phyloP scores from a whole-genome alignment of 208 protist genomes.

The Porcisia deanei region DNA sequence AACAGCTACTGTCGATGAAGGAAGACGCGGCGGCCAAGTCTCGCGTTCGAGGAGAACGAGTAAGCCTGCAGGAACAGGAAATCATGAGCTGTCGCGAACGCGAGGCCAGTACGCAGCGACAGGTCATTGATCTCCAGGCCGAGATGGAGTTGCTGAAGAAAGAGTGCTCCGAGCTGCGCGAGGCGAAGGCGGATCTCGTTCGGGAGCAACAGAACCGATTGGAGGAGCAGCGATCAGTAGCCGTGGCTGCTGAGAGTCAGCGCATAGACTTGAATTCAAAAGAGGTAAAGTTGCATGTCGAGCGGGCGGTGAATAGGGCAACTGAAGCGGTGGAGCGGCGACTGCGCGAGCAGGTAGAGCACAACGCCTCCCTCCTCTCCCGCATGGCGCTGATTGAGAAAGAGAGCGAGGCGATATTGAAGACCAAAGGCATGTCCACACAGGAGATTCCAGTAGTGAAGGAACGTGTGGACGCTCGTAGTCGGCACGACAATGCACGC shows the following conservation, averaged over 20 bases:
- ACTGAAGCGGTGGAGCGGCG: conserved; percentile 39
- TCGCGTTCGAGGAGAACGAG: neutral
- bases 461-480: conserved; percentile 34
- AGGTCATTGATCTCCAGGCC: conserved; percentile 20
- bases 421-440: conserved; percentile 25
- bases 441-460: conserved; percentile 29
- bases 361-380: conserved; percentile 46
- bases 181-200: conserved; percentile 1
- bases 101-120: conserved; percentile 23
- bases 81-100: conserved; percentile 18
- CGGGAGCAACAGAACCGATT: conserved; percentile 7
- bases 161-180: conserved; percentile 26
- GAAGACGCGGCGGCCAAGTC: conserved; percentile 29
- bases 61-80: conserved; percentile 30
- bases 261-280: conserved; percentile 19
- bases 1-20: conserved; percentile 28
- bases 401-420: conserved; percentile 38
- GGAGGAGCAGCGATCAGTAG: neutral
- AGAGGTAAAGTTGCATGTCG: conserved; percentile 42
- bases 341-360: conserved; percentile 39
- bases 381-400: conserved; percentile 51
- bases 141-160: conserved; percentile 8
- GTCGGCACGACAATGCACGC: conserved; percentile 27
- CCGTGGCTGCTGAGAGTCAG: neutral
- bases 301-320: conserved; percentile 33